Percentiles rank a stretch among this genome's conserved stretches.
These are phyloP conservation scores for Kodamaea jinghongensis DNA, from an alignment of 805 yeast species.

Conservation along the genomic window DNA sequence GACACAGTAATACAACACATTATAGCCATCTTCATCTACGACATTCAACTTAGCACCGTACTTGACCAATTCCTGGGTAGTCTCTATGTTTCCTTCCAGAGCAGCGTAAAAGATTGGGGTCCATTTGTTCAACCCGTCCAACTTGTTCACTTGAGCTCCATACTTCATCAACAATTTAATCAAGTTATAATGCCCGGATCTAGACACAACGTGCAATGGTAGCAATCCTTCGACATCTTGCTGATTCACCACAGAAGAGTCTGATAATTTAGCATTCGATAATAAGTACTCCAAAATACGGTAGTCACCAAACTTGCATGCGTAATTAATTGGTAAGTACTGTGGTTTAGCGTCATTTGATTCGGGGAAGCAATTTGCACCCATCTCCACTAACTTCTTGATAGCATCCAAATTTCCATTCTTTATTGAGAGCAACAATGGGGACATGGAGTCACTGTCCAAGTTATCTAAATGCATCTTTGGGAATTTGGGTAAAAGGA, in stretches of 20 bases:
- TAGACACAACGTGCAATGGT: slow-evolving; percentile 85
- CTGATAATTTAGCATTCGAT: slow-evolving; percentile 28
- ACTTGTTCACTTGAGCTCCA: slow-evolving; percentile 70
- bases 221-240: slow-evolving; percentile 84
- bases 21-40: slow-evolving; percentile 74
- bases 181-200: slow-evolving; percentile 72
- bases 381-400: slow-evolving; percentile 29
- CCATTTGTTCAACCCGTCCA: slow-evolving; percentile 90
- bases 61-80: slow-evolving; percentile 68
- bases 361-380: slow-evolving; percentile 40
- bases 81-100: slow-evolving; percentile 71
- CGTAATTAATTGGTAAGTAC: slow-evolving; percentile 77
- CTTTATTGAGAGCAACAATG: slow-evolving; percentile 75
- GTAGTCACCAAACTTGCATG: slow-evolving; percentile 81
- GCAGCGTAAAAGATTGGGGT: slow-evolving; percentile 91
- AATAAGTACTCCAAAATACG: slow-evolving; percentile 66
- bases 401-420: slow-evolving; percentile 53
- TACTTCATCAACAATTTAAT: slow-evolving; percentile 66
- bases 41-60: slow-evolving; percentile 68
- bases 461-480: slow-evolving; percentile 43
- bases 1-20: slow-evolving; percentile 84
- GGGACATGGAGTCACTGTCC: slow-evolving; percentile 78
- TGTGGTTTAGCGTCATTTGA: slow-evolving; percentile 53
- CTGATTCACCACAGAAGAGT: slow-evolving; percentile 38
- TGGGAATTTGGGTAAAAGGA: slow-evolving; percentile 40